Evolutionary conservation across 2,329 filamentous ascomycete genomes (phyloP), one percentile per base, ranked within the genome.

Genomic region (Biscogniauxia marginata): DNA sequence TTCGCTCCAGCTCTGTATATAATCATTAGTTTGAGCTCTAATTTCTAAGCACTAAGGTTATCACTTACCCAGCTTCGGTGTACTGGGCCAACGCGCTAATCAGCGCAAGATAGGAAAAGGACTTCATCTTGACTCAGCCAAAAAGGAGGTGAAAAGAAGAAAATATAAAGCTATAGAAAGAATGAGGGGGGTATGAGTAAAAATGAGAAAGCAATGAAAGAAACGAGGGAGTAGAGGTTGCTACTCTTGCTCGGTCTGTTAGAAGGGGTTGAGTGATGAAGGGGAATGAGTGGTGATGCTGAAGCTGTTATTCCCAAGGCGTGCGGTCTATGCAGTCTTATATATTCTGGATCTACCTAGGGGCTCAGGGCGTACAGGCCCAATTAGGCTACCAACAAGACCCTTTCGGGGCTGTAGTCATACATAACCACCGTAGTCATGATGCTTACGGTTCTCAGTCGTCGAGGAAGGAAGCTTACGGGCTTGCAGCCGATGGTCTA

Each of bases 81-180:
- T 43, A 51, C 24, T 58, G 54, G 25, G 60, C 62, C 21, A 64
- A 54, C 7, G 62, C 60, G 58, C 62, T 62, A 16, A 64, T 51
- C 25, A 64, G 62, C 55, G 60, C 62, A 45, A 62, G 49, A 30
- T 64, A 64, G 30, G 60, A 58, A 50, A 62, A 62, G 3, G 62
- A 62, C 55, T 64, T 62, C 62, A 64, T 64, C 3, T 43, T 57
- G 34, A n/a, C 49, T 46, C 9, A 30, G 58, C 24, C 19, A 45
- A 53, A 50, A 24, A 47, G 49, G 48, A 49, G 30, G 39, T 20
- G 44, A 55, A 55, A 46, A 30, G 24, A 8, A 30, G 7, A 8
- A 18, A 22, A 46, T n/a, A 13, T 25, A n/a, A 18, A 30, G 16
- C 13, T 22, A 5, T 9, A 25, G 21, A 49, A 49, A 23, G 23